phyloP scores from a whole-genome alignment of 164 flowering plant species.

The Magnolia sinica region DNA sequence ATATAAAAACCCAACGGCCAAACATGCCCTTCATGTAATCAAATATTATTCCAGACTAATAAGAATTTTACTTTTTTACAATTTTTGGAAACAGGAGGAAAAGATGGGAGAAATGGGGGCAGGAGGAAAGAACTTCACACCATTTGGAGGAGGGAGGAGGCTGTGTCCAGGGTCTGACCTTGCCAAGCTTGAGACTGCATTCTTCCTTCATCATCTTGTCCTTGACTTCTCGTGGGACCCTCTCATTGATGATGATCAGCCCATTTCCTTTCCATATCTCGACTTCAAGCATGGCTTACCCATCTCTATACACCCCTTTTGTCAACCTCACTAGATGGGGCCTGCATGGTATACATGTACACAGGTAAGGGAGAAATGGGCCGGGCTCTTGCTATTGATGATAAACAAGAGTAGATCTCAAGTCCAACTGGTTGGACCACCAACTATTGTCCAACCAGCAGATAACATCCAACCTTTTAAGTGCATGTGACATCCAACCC shows the following conservation, averaged over 20 bases:
- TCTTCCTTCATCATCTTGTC: conserved; percentile 62
- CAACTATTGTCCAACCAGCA: too few species aligned
- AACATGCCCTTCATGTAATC: background rate
- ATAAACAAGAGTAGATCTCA: too few species aligned
- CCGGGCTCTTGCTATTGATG: too few species aligned
- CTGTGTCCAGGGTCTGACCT: conserved; percentile 65
- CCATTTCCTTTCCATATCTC: conserved; percentile 11
- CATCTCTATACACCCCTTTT: conserved; percentile 8
- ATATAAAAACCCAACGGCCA: too few species aligned
- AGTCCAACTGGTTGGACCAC: too few species aligned
- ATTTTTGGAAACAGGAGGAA: conserved; percentile 3
- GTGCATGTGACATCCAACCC: too few species aligned
- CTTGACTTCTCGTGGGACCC: conserved; percentile 13
- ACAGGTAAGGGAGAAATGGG: background rate
- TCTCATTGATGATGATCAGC: conserved; percentile 2
- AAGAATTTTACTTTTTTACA: background rate
- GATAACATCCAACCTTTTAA: too few species aligned
- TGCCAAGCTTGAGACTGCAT: conserved; percentile 44
- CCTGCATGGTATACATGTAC: background rate
- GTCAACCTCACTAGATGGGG: conserved; percentile 1
- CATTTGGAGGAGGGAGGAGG: conserved; percentile 65
- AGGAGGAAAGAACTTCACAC: conserved; percentile 24
- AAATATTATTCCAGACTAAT: too few species aligned
- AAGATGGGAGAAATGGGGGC: background rate
- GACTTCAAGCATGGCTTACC: conserved; percentile 16